Base-by-base conservation (phyloP, 345 rosid genomes). In the Physaria fendleri region DNA sequence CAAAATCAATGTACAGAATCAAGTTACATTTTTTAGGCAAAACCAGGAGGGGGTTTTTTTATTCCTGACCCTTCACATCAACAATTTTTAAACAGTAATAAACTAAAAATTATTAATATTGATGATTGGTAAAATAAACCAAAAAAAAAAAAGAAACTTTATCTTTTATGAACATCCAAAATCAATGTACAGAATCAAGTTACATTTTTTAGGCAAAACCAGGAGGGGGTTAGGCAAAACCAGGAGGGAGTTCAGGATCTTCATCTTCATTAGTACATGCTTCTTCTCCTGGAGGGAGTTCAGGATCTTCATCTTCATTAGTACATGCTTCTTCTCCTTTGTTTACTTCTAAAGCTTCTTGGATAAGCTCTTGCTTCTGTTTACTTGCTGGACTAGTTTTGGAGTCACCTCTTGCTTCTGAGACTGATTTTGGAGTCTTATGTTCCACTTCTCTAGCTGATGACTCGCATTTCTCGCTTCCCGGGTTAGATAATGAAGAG, bases 171-270 rank as follows among this genome's bases (percentile, higher is more conserved):
- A n/a, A n/a, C n/a, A n/a, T n/a, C n/a, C n/a, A n/a, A n/a, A n/a
- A n/a, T n/a, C n/a, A n/a, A n/a, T n/a, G n/a, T n/a, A n/a, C n/a
- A n/a, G n/a, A n/a, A n/a, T n/a, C n/a, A 10, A 32, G 3, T 32
- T 11, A 11, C 35, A 32, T 11, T 3, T 30, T 32, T 32, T 32
- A 32, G 13, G n/a, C 37, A 32, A 32, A 32, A 32, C 90, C 95
- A 51, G 90, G 90, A 68, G n/a, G n/a, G n/a, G n/a, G n/a, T n/a
- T n/a, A n/a, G n/a, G n/a, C n/a, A n/a, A n/a, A n/a, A n/a, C n/a
- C n/a, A n/a, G n/a, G n/a, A n/a, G 95, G 95, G 60, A 87, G 77
- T 24, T 84, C 90, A 68, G 95, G 90, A 59, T 87, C 94, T 62
- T 86, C 88, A 30, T 83, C 87, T 29, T 81, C 68, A 42, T 81